phyloP scores from a whole-genome alignment of 1,284 basidiomycete species.

The Wolfiporia cocos region DNA sequence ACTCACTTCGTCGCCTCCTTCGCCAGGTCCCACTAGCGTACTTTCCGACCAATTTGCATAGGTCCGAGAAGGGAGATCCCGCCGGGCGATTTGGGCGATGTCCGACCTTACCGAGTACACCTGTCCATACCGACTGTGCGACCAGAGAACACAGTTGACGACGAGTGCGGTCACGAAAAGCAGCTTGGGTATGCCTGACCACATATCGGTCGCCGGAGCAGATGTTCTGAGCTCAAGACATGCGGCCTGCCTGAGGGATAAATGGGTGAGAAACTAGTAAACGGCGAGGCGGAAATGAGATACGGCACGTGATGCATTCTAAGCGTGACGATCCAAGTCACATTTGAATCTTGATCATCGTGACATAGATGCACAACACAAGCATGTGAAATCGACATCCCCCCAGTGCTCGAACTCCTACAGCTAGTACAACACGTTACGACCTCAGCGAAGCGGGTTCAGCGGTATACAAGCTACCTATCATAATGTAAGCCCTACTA shows the following conservation, averaged over 20 bases:
- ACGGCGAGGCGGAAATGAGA: neutral
- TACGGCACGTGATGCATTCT: too few relatives aligned
- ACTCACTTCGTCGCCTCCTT: slow-evolving; percentile 5
- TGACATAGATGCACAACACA: neutral
- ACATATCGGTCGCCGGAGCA: slow-evolving; percentile 23
- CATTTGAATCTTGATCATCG: too few relatives aligned
- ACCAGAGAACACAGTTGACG: slow-evolving; percentile 58
- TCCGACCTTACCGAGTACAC: slow-evolving; percentile 19
- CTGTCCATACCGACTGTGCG: slow-evolving; percentile 50
- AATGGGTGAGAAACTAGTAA: neutral
- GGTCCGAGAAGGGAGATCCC: slow-evolving; percentile 9
- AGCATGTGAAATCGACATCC: neutral
- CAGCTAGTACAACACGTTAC: too few relatives aligned
- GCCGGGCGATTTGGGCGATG: slow-evolving; percentile 14
- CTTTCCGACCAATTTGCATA: slow-evolving; percentile 3
- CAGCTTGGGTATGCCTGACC: slow-evolving; percentile 36
- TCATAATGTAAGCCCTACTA: too few relatives aligned
- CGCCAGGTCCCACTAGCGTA: neutral
- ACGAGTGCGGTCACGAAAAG: slow-evolving; percentile 45
- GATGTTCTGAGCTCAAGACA: too few relatives aligned
- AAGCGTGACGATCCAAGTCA: neutral
- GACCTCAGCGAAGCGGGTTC: too few relatives aligned
- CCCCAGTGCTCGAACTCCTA: too few relatives aligned
- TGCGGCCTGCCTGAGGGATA: neutral
- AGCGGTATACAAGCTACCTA: too few relatives aligned